A percentile compares a stretch with the other conserved stretches of the same genome.
Evolutionary conservation across 2,329 filamentous ascomycete species (phyloP).

Genomic region (Chaetomiaceae sp.): DNA sequence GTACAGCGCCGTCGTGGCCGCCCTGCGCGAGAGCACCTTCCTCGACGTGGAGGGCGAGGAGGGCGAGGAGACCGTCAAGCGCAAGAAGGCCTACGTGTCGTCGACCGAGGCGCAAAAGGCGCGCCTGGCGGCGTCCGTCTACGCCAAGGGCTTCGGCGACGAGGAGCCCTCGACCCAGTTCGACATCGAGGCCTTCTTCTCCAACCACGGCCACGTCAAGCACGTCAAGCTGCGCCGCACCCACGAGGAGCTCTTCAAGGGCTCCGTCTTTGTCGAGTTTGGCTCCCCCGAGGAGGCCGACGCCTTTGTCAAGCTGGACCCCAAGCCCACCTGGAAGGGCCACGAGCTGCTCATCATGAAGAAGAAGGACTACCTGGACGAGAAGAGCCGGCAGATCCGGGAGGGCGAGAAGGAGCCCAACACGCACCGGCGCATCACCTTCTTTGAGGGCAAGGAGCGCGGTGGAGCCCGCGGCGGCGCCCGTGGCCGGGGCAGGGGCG

Average conservation of each 20-base stretch:
- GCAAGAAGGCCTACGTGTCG: conserved; percentile 67
- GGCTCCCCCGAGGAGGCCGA: conserved; percentile 70
- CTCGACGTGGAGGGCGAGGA: conserved; percentile 72
- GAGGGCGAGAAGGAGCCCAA: conserved; percentile 64
- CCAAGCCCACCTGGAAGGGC: conserved; percentile 79
- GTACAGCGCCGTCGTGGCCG: conserved; percentile 75
- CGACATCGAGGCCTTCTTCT: conserved; percentile 90
- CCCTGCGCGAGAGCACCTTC: conserved; percentile 70
- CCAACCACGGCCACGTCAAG: conserved; percentile 71
- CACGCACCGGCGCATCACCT: conserved; percentile 37
- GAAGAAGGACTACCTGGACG: conserved; percentile 83
- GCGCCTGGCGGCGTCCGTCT: conserved; percentile 67
- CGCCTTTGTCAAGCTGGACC: conserved; percentile 74
- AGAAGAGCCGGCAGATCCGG: conserved; percentile 68
- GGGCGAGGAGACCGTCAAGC: conserved; percentile 66
- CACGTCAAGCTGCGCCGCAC: conserved; percentile 81
- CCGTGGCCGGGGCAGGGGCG: conserved; percentile 27
- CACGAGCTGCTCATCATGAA: conserved; percentile 75
- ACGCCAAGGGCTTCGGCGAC: conserved; percentile 89
- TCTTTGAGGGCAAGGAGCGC: conserved; percentile 44
- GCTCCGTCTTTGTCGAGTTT: conserved; percentile 95
- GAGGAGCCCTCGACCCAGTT: conserved; percentile 84
- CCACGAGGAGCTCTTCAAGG: conserved; percentile 76
- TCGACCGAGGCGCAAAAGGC: conserved; percentile 57
- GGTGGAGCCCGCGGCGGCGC: conserved; percentile 37